Evolutionary conservation across 1,139 yeast genomes (phyloP), one percentile per base, ranked within the genome.

Genomic region (Blastobotrys proliferans): DNA sequence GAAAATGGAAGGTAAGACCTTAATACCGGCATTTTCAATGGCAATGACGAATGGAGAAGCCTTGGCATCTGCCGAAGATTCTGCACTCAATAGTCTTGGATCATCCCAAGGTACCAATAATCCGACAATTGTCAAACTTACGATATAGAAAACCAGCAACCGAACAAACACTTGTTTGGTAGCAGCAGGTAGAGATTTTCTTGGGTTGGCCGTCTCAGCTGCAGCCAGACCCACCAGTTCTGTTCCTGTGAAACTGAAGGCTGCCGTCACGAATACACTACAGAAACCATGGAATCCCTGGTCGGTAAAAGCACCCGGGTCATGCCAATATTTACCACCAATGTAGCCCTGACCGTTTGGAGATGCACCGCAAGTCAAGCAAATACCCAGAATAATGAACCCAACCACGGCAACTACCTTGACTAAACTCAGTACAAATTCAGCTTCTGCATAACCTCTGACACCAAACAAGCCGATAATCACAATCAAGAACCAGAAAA

Each of bases 191-290:
- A 83, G 70, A 4, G 83, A 68, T 55, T 70, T 73, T 60, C 83
- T 72, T 43, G 95, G 95, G 61, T 83, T 79, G 35, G 71, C 72
- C 36, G 94, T 79, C 66, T 87, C 95, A 16, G 94, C 87, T 25
- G 94, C 88, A 16, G 94, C 88, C 52, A 87, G 69, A 44, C 94
- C 94, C 46, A 82, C 83, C 58, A 83, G 72, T 65, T 85, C 95
- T 40, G 83, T 77, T 55, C 94, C 94, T 43, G 90, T 90, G 57
- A 85, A 83, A 2, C 95, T 79, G 64, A 86, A 88, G 4, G 95
- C 94, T 22, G 95, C 94, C 26, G 82, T 77, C 40, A 87, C 86
- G 56, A 88, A 83, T 22, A 83, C 83, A 11, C 84, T 69, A 56
- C 87, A 77, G 21, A 86, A 79, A 52, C 96, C 96, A 60, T 87